phyloP scores from a whole-genome alignment of 495 filamentous ascomycete genomes.

The Umbilicaria muhlenbergii region DNA sequence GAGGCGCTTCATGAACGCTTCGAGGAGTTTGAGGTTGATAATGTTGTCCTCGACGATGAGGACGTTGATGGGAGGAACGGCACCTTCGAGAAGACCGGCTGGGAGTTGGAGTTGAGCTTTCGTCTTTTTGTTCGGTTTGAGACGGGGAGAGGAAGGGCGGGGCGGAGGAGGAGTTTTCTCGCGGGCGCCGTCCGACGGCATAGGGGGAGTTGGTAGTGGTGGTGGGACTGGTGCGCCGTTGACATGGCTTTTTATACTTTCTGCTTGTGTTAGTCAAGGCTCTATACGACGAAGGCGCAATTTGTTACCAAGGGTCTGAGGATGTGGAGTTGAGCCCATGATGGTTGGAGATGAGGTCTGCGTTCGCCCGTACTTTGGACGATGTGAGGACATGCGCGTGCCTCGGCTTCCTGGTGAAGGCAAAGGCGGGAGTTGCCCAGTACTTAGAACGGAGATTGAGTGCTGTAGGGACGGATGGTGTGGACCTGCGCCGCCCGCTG shows the following conservation, averaged over 20 bases:
- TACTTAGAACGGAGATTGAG: conserved; percentile 66
- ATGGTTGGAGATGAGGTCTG: conserved; percentile 73
- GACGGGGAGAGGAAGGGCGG: conserved; percentile 43
- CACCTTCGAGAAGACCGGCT: conserved; percentile 59
- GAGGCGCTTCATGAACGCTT: conserved; percentile 90
- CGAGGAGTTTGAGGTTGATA: conserved; percentile 84
- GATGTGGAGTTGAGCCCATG: conserved; percentile 23
- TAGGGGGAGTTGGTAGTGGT: conserved; percentile 42
- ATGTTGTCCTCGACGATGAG: conserved; percentile 97
- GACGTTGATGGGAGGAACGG: conserved; percentile 92
- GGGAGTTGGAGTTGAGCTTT: conserved; percentile 24
- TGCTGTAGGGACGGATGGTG: conserved; percentile 16
- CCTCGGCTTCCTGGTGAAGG: conserved; percentile 65
- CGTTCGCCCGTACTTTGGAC: conserved; percentile 50
- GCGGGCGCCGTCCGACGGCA: conserved; percentile 25
- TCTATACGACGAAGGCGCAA: too few relatives aligned
- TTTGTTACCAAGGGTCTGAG: conserved; percentile 15
- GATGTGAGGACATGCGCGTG: conserved; percentile 25
- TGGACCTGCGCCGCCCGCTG: conserved; percentile 8
- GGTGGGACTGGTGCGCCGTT: conserved; percentile 23
- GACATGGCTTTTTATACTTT: conserved; percentile 9
- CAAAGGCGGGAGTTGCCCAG: conserved; percentile 62
- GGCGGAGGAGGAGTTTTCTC: conserved; percentile 43
- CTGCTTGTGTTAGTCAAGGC: conserved; percentile 4
- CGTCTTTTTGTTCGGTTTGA: conserved; percentile 10